Evolutionary conservation across 2,329 filamentous ascomycete genomes (phyloP).

Genomic region (Dothideomycetes sp.): DNA sequence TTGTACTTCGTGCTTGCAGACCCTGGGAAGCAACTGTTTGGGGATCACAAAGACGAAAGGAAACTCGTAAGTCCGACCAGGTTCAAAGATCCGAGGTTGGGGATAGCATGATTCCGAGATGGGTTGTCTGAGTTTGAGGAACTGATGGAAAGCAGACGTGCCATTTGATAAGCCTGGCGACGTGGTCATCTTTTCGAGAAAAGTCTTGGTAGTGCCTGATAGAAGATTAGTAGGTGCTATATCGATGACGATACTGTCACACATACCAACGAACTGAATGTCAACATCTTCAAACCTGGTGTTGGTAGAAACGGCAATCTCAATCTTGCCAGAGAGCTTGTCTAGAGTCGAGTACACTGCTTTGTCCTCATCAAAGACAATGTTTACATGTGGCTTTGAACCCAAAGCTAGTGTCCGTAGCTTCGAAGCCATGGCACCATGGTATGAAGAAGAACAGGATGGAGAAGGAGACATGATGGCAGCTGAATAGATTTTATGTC

Average conservation of each 20-base stretch:
- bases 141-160: slow-evolving; percentile 49
- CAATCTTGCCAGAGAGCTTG: slow-evolving; percentile 45
- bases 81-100: slow-evolving; percentile 43
- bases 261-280: slow-evolving; percentile 48
- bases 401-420: slow-evolving; percentile 11
- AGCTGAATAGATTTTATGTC: not conserved
- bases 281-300: slow-evolving; percentile 49
- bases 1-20: slow-evolving; percentile 46
- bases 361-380: slow-evolving; percentile 30
- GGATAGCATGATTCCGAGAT: slow-evolving; percentile 46
- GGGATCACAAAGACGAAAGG: slow-evolving; percentile 58
- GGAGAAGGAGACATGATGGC: slow-evolving; percentile 9
- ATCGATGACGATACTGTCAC: slow-evolving; percentile 3
- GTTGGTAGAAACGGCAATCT: slow-evolving; percentile 42
- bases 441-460: slow-evolving; percentile 5
- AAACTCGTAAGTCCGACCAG: slow-evolving; percentile 48
- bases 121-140: slow-evolving; percentile 54
- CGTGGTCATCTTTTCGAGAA: slow-evolving; percentile 46
- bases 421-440: slow-evolving; percentile 10
- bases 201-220: slow-evolving; percentile 42
- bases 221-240: slow-evolving; percentile 1
- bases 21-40: slow-evolving; percentile 48
- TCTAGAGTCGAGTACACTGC: slow-evolving; percentile 50
- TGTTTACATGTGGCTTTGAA: slow-evolving; percentile 34
- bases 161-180: slow-evolving; percentile 45